Evolutionary conservation across 495 filamentous ascomycete genomes (phyloP).

Genomic region (Xylaria sp.): DNA sequence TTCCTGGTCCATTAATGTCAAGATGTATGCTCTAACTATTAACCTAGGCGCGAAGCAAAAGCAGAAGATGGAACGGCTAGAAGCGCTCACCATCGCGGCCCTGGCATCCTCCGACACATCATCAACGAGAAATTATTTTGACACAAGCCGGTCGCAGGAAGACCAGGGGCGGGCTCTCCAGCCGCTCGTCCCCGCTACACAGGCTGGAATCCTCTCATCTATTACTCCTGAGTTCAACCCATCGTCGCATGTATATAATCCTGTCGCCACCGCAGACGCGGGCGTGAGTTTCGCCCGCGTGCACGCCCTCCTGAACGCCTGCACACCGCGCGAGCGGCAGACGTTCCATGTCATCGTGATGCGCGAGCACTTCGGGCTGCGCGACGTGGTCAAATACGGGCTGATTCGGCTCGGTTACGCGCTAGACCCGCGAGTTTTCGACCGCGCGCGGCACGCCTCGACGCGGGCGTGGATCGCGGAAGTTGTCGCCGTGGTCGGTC

Average conservation of each 20-base stretch:
- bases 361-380: not conserved
- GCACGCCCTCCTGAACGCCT: not conserved
- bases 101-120: not conserved
- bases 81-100: slow-evolving; percentile 2
- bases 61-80: slow-evolving; percentile 15
- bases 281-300: not conserved
- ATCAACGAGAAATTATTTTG: not conserved
- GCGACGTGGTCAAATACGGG: slow-evolving; percentile 7
- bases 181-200: not conserved
- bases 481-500: not conserved
- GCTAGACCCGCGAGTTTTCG: not conserved
- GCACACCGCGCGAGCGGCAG: slow-evolving; percentile 2
- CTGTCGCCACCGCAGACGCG: not conserved
- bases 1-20: too few species aligned
- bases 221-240: not conserved
- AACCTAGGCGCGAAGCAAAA: slow-evolving; percentile 6
- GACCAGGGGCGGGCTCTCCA: not conserved
- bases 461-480: not conserved
- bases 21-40: not conserved
- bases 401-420: not conserved
- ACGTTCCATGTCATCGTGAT: not conserved
- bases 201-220: not conserved
- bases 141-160: not conserved
- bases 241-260: not conserved
- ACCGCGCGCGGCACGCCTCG: not conserved